Base-by-base conservation (phyloP, 768 basidiomycete genomes). In the Trametopsis cervina region DNA sequence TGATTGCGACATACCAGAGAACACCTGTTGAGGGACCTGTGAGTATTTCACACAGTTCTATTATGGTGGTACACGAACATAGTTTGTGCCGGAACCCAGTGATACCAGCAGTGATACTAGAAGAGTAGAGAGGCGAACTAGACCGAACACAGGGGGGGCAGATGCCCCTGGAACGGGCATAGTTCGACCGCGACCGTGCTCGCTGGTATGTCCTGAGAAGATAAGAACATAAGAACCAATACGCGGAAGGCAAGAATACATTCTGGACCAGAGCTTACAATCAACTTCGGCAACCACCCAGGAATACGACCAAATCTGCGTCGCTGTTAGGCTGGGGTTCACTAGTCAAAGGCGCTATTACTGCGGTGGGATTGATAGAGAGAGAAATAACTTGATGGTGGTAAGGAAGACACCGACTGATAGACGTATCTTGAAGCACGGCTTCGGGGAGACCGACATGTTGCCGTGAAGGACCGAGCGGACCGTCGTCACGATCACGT, bases 21-120 rank as follows among this genome's bases (percentile, higher is more conserved):
- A 66, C 38, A 63, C 66, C 68, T 69, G 38, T 15, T 15, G 20
- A 3, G 20, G 18, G 4, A 17, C 4, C 29, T 17, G 20, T 15
- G 26, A 38, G 18, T 13, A 24, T 13, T 17, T 1, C n/a, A 37
- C 18, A 1, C 11, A 29, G 40, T 15, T 22, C 24, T 2, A 15
- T 7, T 18, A 13, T 15, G 12, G 24, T 4, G 18, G 15, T 18
- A 23, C 23, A 54, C 63, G 25, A 41, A 66, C 67, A 55, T 67
- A 68, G 54, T 66, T 66, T 17, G 67, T 67, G 1, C 67, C 67
- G 6, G 61, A 61, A 24, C 56, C 60, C 20, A 66, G 51, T 10
- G 66, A 60, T 5, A 63, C 59, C n/a, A 62, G 39, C 37, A 66
- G 44, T n/a, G 62, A 52, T 17, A 54, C 55, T 7, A 66, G 37